Conservation (phyloP, 441 rosid genomes). For the Aquilaria agallochum region DNA sequence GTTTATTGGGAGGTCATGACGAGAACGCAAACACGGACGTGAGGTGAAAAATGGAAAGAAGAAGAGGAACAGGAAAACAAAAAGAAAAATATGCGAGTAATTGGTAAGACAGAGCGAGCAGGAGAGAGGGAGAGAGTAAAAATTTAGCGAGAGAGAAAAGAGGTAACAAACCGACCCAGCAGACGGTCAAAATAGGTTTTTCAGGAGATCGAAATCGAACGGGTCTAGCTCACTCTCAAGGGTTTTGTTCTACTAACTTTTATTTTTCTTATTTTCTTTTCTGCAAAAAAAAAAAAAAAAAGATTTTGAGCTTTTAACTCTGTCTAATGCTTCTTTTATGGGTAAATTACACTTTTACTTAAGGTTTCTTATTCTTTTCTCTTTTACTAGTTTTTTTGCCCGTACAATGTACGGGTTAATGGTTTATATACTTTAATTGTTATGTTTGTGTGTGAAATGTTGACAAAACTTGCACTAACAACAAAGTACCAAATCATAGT, state of each 20-base stretch:
- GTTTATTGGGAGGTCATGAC: conserved; percentile 42
- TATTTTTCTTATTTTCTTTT: too few species aligned
- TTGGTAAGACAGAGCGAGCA: neutral
- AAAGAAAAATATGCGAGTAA: neutral
- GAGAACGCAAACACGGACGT: conserved; percentile 22
- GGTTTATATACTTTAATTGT: too few species aligned
- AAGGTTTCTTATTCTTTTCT: too few species aligned
- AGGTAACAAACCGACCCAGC: conserved; percentile 27
- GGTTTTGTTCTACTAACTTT: neutral
- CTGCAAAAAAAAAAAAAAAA: too few species aligned
- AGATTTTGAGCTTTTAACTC: too few species aligned
- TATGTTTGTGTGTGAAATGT: too few species aligned
- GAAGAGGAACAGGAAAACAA: neutral
- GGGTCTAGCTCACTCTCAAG: conserved; percentile 14
- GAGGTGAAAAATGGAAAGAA: conserved; percentile 9
- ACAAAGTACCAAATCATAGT: too few species aligned
- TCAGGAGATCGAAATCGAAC: conserved; percentile 45
- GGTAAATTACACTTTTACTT: too few species aligned
- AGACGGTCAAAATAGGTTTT: conserved; percentile 52
- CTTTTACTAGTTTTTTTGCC: too few species aligned
- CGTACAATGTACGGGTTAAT: too few species aligned
- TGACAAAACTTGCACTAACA: too few species aligned
- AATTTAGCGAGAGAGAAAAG: neutral
- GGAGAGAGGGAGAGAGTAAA: conserved; percentile 2
- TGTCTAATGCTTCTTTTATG: too few species aligned